These are phyloP conservation scores for Rhizopus stolonifer DNA, from an alignment of 371 early-diverging fungal species.

Conservation along the genomic window DNA sequence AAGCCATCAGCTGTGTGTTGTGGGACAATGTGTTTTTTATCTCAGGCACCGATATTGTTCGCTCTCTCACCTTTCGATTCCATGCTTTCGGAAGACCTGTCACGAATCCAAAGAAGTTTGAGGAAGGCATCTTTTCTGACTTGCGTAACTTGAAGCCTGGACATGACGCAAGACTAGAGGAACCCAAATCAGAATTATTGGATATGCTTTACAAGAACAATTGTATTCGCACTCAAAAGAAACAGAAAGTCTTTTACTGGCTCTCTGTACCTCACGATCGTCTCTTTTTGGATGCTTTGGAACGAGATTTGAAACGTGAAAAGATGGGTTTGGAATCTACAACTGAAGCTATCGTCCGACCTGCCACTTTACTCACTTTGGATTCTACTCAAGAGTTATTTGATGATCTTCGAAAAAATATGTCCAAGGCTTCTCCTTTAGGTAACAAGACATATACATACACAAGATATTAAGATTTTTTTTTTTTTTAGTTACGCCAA, in stretches of 20 bases:
- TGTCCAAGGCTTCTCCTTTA: too few species aligned
- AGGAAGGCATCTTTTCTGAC: constrained; percentile 99
- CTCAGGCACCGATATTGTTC: constrained; percentile 99
- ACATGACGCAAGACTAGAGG: constrained; percentile 94
- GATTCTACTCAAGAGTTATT: constrained; percentile 67
- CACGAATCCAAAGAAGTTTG: constrained; percentile 95
- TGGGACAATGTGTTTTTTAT: constrained; percentile 92
- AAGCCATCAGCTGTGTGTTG: constrained; percentile 85
- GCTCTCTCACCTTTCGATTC: constrained; percentile 93
- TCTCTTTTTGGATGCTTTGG: constrained; percentile 96
- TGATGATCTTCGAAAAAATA: constrained; percentile 53
- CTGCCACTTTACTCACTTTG: constrained; percentile 59
- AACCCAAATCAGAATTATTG: constrained; percentile 94
- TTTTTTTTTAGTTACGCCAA: constrained; percentile 11
- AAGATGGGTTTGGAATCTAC: constrained; percentile 82
- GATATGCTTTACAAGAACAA: constrained; percentile 98
- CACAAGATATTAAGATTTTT: too few species aligned
- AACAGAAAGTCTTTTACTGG: constrained; percentile 99
- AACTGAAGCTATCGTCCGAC: constrained; percentile 64
- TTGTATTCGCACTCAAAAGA: constrained; percentile 99
- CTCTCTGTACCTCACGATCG: constrained; percentile 97
- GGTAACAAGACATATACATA: too few species aligned
- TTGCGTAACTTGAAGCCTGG: constrained; percentile 98
- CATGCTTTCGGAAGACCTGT: constrained; percentile 91
- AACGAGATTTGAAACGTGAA: constrained; percentile 98